These are phyloP conservation scores for Phellopilus nigrolimitatus DNA, from an alignment of 1,284 basidiomycete genomes.

Conservation along the genomic window DNA sequence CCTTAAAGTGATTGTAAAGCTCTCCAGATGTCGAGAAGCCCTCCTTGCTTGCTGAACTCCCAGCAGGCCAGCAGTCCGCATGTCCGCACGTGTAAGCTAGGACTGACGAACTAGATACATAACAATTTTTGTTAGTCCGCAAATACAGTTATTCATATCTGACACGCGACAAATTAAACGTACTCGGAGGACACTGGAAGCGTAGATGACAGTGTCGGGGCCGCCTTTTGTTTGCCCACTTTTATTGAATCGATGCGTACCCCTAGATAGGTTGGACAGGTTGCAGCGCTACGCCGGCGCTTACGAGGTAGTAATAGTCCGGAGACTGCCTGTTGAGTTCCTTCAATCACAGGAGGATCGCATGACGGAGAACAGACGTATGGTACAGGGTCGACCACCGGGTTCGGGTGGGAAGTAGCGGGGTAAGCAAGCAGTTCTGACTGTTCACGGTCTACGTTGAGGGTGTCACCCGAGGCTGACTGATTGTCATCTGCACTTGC, in stretches of 20 bases:
- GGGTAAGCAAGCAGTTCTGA: too few relatives aligned
- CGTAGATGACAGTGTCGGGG: conserved; percentile 47
- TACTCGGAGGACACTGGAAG: conserved; percentile 62
- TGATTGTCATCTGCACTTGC: too few relatives aligned
- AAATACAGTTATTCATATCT: too few relatives aligned
- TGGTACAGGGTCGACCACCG: too few relatives aligned
- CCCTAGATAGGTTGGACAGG: background rate
- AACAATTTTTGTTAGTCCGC: too few relatives aligned
- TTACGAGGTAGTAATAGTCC: background rate
- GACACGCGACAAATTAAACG: conserved; percentile 33
- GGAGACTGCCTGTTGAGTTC: background rate
- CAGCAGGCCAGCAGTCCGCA: conserved; percentile 52
- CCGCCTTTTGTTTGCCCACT: conserved; percentile 18
- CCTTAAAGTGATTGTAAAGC: conserved; percentile 61
- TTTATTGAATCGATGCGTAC: background rate
- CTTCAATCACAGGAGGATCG: background rate
- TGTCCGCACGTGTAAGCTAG: conserved; percentile 75
- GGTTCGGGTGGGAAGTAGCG: too few relatives aligned
- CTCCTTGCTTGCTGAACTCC: conserved; percentile 35
- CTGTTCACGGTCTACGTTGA: too few relatives aligned
- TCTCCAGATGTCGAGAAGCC: conserved; percentile 67
- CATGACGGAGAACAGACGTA: too few relatives aligned
- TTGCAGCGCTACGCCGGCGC: conserved; percentile 3
- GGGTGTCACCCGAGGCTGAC: too few relatives aligned
- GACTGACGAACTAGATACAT: conserved; percentile 46